A percentile compares a stretch with the other conserved stretches of the same genome.
Evolutionary conservation across 2,329 filamentous ascomycete species (phyloP).

Genomic region (Cordyceps cicadae): DNA sequence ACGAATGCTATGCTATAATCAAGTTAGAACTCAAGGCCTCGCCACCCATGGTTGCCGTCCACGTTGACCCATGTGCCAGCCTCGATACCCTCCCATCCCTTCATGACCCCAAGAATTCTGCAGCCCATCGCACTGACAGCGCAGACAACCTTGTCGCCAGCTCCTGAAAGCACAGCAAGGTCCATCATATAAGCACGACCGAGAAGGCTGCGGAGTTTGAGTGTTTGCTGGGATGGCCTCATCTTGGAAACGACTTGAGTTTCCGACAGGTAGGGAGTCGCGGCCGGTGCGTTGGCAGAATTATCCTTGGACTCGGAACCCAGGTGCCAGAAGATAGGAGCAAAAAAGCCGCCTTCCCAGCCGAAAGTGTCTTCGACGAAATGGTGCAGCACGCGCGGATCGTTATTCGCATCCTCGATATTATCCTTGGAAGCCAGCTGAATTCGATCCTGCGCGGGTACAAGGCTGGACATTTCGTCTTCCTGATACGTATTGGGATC

Average conservation of each 20-base stretch:
- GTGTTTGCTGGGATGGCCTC: conserved; percentile 42
- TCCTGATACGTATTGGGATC: conserved; percentile 67
- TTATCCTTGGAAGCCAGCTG: conserved; percentile 59
- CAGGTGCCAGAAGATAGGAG: conserved; percentile 71
- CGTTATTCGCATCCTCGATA: conserved; percentile 30
- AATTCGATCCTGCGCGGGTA: conserved; percentile 67
- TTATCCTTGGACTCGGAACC: conserved; percentile 42
- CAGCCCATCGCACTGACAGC: conserved; percentile 67
- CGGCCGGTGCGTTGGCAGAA: conserved; percentile 26
- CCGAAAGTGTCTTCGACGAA: conserved; percentile 71
- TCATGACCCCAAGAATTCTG: conserved; percentile 71
- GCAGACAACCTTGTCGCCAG: conserved; percentile 65
- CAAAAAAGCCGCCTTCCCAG: conserved; percentile 85
- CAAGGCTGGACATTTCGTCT: conserved; percentile 49
- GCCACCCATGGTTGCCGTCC: conserved; percentile 61
- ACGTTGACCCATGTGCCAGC: conserved; percentile 65
- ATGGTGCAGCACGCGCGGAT: conserved; percentile 47
- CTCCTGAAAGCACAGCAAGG: conserved; percentile 60
- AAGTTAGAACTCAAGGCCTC: conserved; percentile 22
- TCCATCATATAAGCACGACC: conserved; percentile 78
- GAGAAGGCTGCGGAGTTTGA: conserved; percentile 63
- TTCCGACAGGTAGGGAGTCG: conserved; percentile 17
- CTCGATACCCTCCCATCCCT: conserved; percentile 70
- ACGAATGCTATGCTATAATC: conserved; percentile 20
- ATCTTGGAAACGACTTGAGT: conserved; percentile 20